Base-by-base conservation (phyloP, 2,329 filamentous ascomycete species). In the Helicocarpus griseus region DNA sequence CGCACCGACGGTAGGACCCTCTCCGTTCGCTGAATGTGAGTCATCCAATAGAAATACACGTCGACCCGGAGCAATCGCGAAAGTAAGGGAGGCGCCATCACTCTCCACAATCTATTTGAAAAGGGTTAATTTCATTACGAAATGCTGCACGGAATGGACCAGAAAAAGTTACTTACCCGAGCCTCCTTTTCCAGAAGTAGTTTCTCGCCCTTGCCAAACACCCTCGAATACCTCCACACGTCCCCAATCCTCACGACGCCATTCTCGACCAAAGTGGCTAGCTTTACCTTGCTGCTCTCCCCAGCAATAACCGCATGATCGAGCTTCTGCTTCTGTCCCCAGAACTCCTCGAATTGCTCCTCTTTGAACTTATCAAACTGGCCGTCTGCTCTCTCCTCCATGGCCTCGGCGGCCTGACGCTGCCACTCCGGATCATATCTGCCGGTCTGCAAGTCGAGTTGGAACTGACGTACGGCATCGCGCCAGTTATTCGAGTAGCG, bases 401-500 rank as follows among this genome's bases (percentile, higher is more conserved):
- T 73, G 1, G 82, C 81, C 56, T 71, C 63, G 31, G 72, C 66
- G 13, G 81, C 81, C 51, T 79, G 69, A 2, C 66, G 67, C 53
- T 77, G 70, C 80, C 80, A 85, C 48, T 71, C 70, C 8, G 76
- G 75, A n/a, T 76, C 74, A 56, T 81, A 76, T 47, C 72, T 73
- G 2, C 82, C 82, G 24, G 73, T 68, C 21, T 63, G 63, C 1
- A 84, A 68, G 56, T 84, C 79, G 3, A 73, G 61, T 60, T 81
- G 74, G 60, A 79, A 83, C 48, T 74, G 70, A 17, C 75, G 73
- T 36, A 81, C 63, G 40, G 73, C 77, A 19, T 75, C 74, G 21
- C 75, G 71, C 64, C 81, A 79, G 52, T 73, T 69, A 43, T 70
- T 67, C 21, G 70, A 68, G 56, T 74, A 73, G 11, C 69, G 71